A percentile compares a stretch with the other conserved stretches of the same genome.
phyloP scores from a whole-genome alignment of 2,329 filamentous ascomycete genomes.

The Aspergillus cejpii region DNA sequence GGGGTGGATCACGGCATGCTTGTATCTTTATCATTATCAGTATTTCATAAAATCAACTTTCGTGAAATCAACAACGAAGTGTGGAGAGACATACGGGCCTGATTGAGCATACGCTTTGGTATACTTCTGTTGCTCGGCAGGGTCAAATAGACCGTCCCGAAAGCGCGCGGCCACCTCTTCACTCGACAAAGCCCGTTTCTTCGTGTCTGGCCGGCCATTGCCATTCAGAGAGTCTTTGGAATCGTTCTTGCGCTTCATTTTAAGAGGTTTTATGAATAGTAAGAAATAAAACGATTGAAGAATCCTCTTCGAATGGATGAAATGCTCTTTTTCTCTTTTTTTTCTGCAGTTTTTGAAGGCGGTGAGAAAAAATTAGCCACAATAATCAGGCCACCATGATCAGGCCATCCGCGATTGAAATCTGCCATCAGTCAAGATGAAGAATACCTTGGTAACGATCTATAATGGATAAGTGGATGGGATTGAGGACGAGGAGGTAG shows the following conservation, averaged over 20 bases:
- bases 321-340: slow-evolving; percentile 9
- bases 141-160: slow-evolving; percentile 41
- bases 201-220: slow-evolving; percentile 32
- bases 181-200: slow-evolving; percentile 36
- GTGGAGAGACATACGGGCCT: slow-evolving; percentile 32
- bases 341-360: slow-evolving; percentile 8
- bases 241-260: slow-evolving; percentile 43
- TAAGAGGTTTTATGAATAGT: slow-evolving; percentile 6
- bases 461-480: too few species aligned
- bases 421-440: too few species aligned
- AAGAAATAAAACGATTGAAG: not conserved
- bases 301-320: slow-evolving; percentile 1
- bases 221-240: slow-evolving; percentile 23
- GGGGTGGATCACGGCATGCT: slow-evolving; percentile 79
- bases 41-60: not conserved
- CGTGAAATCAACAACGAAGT: not conserved
- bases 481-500: too few species aligned
- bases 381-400: slow-evolving; percentile 15
- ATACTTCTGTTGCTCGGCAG: slow-evolving; percentile 37
- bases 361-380: slow-evolving; percentile 15
- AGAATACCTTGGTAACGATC: too few species aligned
- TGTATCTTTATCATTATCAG: slow-evolving; percentile 53
- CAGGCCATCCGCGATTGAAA: slow-evolving; percentile 13
- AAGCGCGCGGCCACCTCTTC: slow-evolving; percentile 39
- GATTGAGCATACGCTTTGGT: slow-evolving; percentile 40